Base-by-base conservation (phyloP, 305 asterid species). In the Stenogyne calaminthoides region DNA sequence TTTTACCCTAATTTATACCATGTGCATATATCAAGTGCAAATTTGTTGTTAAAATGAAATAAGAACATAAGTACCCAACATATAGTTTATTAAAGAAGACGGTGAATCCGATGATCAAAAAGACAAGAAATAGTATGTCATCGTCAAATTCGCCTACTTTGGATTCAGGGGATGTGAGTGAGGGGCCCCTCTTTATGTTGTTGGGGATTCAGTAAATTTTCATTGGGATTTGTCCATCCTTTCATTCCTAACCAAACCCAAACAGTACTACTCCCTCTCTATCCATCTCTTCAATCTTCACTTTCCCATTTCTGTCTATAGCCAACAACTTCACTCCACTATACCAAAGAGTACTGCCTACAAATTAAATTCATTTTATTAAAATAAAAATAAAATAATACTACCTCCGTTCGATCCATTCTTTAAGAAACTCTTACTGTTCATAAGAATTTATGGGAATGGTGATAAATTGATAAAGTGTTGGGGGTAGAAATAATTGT, bases 191-290 rank as follows among this genome's bases (percentile, higher is more conserved):
- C 12, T 20, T 36, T 42, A n/a, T 14, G 16, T 0, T 27, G 63
- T 27, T 72, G 25, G 74, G 69, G 77, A 73, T 64, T 71, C 79
- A 78, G 25, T 75, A 14, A 20, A 42, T 62, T 70, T 63, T 64
- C 81, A 27, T 75, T 64, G 84, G 82, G 82, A 79, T 78, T 79
- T 80, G 81, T 54, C 65, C 75, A 67, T 42, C 75, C 74, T 77
- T 67, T 67, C 69, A 64, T 74, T 78, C 62, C 66, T 83, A 75
- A 74, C 73, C 67, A 58, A 62, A 55, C 66, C 42, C 56, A 72
- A 65, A 42, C 58, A 49, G 20, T 39, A 59, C 71, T 19, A 18
- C 44, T 2, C 20, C 52, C 56, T 34, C 29, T 46, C 18, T 0
- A 15, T 67, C 18, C 5, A 12, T 51, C 68, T 37, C 3, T 36